phyloP scores from a whole-genome alignment of 441 rosid genomes.

The Oxalis stricta region DNA sequence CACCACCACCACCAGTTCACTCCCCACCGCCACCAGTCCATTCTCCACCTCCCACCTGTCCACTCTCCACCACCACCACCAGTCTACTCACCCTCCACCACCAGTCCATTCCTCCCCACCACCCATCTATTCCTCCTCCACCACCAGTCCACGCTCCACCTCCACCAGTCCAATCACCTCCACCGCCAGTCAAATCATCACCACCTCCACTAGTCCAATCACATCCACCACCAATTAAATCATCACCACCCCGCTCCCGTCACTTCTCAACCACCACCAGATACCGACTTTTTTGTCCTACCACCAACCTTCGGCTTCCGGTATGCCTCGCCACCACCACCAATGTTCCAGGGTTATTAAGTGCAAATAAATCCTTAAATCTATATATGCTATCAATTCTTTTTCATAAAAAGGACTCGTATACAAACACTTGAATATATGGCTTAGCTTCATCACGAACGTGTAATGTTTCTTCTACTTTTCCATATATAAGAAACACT shows the following conservation, averaged over 20 bases:
- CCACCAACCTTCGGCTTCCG: constrained; percentile 35
- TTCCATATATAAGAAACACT: too few species aligned
- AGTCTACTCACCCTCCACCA: constrained; percentile 9
- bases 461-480: too few species aligned
- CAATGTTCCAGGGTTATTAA: constrained; percentile 60
- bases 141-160: not conserved
- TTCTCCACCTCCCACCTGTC: constrained; percentile 7
- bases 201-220: constrained; percentile 1
- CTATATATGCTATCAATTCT: too few species aligned
- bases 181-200: constrained; percentile 3
- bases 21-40: constrained; percentile 8
- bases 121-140: not conserved
- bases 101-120: constrained; percentile 4
- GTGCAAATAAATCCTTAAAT: not conserved
- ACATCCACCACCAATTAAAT: constrained; percentile 7
- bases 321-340: constrained; percentile 55
- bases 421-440: too few species aligned
- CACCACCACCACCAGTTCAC: constrained; percentile 10
- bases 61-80: constrained; percentile 23
- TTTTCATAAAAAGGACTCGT: too few species aligned
- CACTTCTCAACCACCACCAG: constrained; percentile 16
- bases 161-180: not conserved
- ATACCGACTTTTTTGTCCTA: constrained; percentile 6
- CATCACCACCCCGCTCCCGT: constrained; percentile 12
- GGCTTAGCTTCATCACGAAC: too few species aligned